Percentiles rank a stretch among this genome's conserved stretches.
Conservation (phyloP, 768 basidiomycete species). For the Lyophyllum shimeji region DNA sequence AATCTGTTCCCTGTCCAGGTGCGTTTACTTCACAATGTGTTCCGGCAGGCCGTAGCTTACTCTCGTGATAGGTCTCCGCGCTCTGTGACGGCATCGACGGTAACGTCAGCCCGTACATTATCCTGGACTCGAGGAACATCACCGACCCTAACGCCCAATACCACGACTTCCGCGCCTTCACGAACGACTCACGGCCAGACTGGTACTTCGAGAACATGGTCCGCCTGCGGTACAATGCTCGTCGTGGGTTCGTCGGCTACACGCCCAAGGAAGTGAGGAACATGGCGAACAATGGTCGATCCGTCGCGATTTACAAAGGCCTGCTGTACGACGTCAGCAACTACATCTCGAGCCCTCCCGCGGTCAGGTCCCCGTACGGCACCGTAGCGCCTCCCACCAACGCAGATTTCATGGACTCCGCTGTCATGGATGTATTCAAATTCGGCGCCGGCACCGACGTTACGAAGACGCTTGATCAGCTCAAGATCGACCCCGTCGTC, state of each 20-base stretch:
- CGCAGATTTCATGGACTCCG: constrained; percentile 69
- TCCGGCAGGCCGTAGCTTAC: constrained; percentile 2
- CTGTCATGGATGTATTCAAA: constrained; percentile 75
- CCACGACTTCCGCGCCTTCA: constrained; percentile 92
- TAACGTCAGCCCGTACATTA: constrained; percentile 80
- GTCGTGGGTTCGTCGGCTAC: constrained; percentile 86
- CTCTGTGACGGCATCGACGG: constrained; percentile 88
- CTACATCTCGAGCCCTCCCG: constrained; percentile 75
- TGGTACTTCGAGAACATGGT: constrained; percentile 99
- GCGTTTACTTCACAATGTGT: too few relatives aligned
- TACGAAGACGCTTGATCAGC: constrained; percentile 67
- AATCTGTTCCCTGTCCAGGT: constrained; percentile 94
- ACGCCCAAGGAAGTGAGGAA: constrained; percentile 73
- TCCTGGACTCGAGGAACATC: constrained; percentile 73
- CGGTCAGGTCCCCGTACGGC: constrained; percentile 47
- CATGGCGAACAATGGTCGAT: constrained; percentile 58
- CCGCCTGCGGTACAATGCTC: constrained; percentile 84
- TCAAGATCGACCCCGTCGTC: constrained; percentile 58
- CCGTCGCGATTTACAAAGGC: constrained; percentile 85
- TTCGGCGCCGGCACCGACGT: constrained; percentile 75
- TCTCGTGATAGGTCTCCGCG: constrained; percentile 68
- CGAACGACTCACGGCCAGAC: constrained; percentile 90
- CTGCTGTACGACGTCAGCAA: constrained; percentile 85
- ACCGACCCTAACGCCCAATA: constrained; percentile 78
- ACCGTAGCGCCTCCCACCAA: constrained; percentile 42